A percentile compares a stretch with the other conserved stretches of the same genome.
These are phyloP conservation scores for Candida glaebosa DNA, from an alignment of 805 yeast species.

Conservation along the genomic window DNA sequence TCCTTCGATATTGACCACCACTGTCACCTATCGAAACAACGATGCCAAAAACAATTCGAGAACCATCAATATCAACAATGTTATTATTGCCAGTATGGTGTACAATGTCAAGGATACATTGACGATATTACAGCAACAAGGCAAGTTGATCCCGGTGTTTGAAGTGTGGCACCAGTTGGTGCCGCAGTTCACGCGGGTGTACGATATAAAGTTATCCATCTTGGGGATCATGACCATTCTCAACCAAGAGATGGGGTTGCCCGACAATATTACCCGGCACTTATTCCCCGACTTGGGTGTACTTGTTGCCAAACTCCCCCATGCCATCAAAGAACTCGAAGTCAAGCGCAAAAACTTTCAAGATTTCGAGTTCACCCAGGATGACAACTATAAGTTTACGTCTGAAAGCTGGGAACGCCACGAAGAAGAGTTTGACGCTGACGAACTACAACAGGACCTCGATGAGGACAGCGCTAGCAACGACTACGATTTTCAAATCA, in stretches of 20 bases:
- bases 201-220: constrained; percentile 72
- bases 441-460: constrained; percentile 7
- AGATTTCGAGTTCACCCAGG: constrained; percentile 5
- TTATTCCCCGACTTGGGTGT: constrained; percentile 8
- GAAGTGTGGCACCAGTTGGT: constrained; percentile 61
- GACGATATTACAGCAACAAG: constrained; percentile 41
- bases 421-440: constrained; percentile 7
- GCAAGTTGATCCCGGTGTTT: constrained; percentile 49
- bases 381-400: constrained; percentile 19
- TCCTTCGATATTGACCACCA: constrained; percentile 41
- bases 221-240: constrained; percentile 58
- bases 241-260: constrained; percentile 18
- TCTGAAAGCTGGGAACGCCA: constrained; percentile 16
- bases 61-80: constrained; percentile 53
- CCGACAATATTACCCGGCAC: constrained; percentile 6
- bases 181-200: constrained; percentile 61
- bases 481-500: constrained; percentile 10
- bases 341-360: constrained; percentile 57
- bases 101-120: constrained; percentile 58
- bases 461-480: constrained; percentile 7
- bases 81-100: constrained; percentile 60
- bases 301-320: constrained; percentile 58
- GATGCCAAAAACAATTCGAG: constrained; percentile 32
- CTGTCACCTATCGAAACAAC: constrained; percentile 38
- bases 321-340: constrained; percentile 64